A percentile compares a stretch with the other conserved stretches of the same genome.
Conservation (phyloP, 148 eudicot genomes). For the Beta vulgaris region DNA sequence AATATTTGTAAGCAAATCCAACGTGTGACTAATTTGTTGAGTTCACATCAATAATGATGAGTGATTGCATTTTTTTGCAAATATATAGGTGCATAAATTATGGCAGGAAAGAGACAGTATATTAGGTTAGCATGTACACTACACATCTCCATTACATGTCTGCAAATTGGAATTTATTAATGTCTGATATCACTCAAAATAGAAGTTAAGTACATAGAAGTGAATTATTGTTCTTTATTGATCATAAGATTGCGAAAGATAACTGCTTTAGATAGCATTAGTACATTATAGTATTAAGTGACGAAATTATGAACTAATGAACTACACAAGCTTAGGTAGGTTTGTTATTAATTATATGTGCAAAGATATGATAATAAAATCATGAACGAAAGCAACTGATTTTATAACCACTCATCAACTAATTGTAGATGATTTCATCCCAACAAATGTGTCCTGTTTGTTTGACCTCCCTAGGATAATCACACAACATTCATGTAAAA, state of each 20-base stretch:
- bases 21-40: not conserved
- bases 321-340: not conserved
- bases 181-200: not conserved
- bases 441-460: not conserved
- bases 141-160: not conserved
- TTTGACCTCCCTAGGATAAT: slow-evolving; percentile 1
- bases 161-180: slow-evolving; percentile 4
- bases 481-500: not conserved
- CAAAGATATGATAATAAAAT: not conserved
- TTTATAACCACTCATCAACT: not conserved
- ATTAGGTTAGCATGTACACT: not conserved
- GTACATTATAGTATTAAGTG: not conserved
- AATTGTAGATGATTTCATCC: slow-evolving; percentile 11
- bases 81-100: slow-evolving; percentile 11
- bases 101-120: slow-evolving; percentile 15
- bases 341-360: not conserved
- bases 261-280: slow-evolving; percentile 16
- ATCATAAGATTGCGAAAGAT: slow-evolving; percentile 10
- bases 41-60: not conserved
- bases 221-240: slow-evolving; percentile 1
- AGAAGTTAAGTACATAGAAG: not conserved
- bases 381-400: slow-evolving; percentile 5
- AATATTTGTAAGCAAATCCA: too few relatives aligned
- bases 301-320: not conserved
- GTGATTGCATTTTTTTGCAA: not conserved